Evolutionary conservation across 768 basidiomycete species (phyloP).

Genomic region (Amylocystis lapponica): DNA sequence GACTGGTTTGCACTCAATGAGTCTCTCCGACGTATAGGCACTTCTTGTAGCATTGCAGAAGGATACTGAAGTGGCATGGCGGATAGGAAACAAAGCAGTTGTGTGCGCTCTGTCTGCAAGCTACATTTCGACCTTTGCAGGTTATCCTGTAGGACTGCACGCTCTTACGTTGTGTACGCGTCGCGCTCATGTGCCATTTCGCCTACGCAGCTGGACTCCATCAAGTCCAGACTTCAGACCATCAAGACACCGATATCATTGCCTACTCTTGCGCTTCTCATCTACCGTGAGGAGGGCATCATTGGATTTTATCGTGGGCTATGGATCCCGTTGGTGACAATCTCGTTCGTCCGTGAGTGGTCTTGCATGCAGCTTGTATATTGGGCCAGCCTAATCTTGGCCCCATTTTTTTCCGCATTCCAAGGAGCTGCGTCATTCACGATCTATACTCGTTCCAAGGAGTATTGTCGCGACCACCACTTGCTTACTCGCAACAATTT

Average conservation of each 20-base stretch:
- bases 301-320: slow-evolving; percentile 87
- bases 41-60: neutral
- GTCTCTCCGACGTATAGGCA: slow-evolving; percentile 54
- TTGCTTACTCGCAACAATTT: slow-evolving; percentile 54
- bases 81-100: slow-evolving; percentile 75
- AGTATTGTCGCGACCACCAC: slow-evolving; percentile 54
- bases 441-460: slow-evolving; percentile 83
- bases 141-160: slow-evolving; percentile 61
- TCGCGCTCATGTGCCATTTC: neutral
- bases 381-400: neutral
- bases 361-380: neutral
- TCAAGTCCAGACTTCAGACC: slow-evolving; percentile 91
- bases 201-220: slow-evolving; percentile 69
- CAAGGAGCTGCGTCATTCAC: slow-evolving; percentile 87
- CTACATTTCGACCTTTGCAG: slow-evolving; percentile 87
- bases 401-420: too few species aligned
- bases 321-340: slow-evolving; percentile 91
- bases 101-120: slow-evolving; percentile 89
- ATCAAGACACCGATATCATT: slow-evolving; percentile 72
- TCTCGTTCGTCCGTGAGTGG: slow-evolving; percentile 89
- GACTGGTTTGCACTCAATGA: slow-evolving; percentile 58
- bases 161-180: neutral
- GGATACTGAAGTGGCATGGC: slow-evolving; percentile 1
- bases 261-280: slow-evolving; percentile 59
- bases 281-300: slow-evolving; percentile 82